phyloP scores from a whole-genome alignment of 768 basidiomycete genomes.

The Termitomyces sp. region DNA sequence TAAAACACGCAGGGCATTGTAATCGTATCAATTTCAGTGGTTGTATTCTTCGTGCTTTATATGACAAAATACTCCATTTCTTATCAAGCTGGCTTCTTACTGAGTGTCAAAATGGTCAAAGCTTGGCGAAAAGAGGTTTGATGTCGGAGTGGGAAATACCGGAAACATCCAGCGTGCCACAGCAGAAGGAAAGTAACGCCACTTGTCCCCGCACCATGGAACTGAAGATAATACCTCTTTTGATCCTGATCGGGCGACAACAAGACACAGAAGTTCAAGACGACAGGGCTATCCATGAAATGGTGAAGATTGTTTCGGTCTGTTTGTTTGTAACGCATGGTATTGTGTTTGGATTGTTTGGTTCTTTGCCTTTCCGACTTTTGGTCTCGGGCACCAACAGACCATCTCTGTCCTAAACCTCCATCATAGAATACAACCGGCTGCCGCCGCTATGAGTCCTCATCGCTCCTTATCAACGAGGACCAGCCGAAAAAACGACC shows the following conservation, averaged over 20 bases:
- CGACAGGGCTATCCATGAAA: not conserved
- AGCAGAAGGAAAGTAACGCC: not conserved
- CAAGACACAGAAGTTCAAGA: not conserved
- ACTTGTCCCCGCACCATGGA: not conserved
- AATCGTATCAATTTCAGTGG: not conserved
- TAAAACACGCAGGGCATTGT: not conserved
- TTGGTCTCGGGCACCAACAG: slow-evolving; percentile 23
- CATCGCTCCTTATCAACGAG: slow-evolving; percentile 18
- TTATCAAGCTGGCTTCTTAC: not conserved
- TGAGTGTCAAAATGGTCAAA: too few relatives aligned
- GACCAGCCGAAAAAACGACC: slow-evolving; percentile 39
- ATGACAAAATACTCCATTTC: not conserved
- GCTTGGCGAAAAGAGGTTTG: not conserved
- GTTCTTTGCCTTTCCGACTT: slow-evolving; percentile 28
- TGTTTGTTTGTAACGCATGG: slow-evolving; percentile 35
- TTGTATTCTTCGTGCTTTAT: too few relatives aligned
- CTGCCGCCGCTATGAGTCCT: slow-evolving; percentile 18
- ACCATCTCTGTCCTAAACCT: slow-evolving; percentile 24
- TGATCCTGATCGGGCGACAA: not conserved
- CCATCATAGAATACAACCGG: slow-evolving; percentile 16
- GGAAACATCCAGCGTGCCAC: not conserved
- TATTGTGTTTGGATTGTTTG: slow-evolving; percentile 37
- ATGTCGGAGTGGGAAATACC: not conserved
- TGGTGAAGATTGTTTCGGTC: not conserved
- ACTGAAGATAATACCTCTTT: not conserved